Base-by-base conservation (phyloP, 2,329 filamentous ascomycete species). In the Sarocladium strictum region DNA sequence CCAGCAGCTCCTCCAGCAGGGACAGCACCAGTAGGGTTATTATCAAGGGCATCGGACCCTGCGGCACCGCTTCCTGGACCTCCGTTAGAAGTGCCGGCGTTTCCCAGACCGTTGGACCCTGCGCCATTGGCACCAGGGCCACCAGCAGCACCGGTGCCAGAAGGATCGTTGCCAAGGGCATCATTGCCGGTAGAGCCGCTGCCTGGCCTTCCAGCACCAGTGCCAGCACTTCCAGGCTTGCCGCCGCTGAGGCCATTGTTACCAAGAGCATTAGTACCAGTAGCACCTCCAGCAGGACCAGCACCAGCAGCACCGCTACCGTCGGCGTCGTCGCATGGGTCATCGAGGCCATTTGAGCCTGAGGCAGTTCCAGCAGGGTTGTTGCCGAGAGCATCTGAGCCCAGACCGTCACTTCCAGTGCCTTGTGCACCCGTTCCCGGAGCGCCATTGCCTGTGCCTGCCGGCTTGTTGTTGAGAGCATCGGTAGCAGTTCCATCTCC, bases 11-110 rank as follows among this genome's bases (percentile, higher is more conserved):
- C 15, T 5, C 21, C 11, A 17, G 17, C 21, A 23, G 19, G 15
- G 6, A 9, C 27, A n/a, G 53, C 17, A 12, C 56, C 62, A 62
- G 24, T 33, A 17, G 33, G 35, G 2, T 41, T 32, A 38, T 53
- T 53, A 32, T n/a, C 19, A 19, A 50, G 45, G 17, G 32, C 33
- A 12, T 37, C 51, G 17, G 33, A 40, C 15, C 23, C 23, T 21
- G 35, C 24, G 17, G 11, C 27, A 27, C 38, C 27, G 14, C 15
- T 29, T 19, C 21, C 11, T 9, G 26, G 17, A 29, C 24, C 17
- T 14, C 7, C 27, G n/a, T 41, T 12, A 12, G 55, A 62, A 62
- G 24, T 38, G 12, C 38, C 47, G 27, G 35, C 38, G 29, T 17
- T 15, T 1, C 50, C 32, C 15, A 24, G 27, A n/a, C n/a, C n/a